A percentile compares a stretch with the other conserved stretches of the same genome.
phyloP scores from a whole-genome alignment of 305 asterid species.

The Fraxinus sp. region DNA sequence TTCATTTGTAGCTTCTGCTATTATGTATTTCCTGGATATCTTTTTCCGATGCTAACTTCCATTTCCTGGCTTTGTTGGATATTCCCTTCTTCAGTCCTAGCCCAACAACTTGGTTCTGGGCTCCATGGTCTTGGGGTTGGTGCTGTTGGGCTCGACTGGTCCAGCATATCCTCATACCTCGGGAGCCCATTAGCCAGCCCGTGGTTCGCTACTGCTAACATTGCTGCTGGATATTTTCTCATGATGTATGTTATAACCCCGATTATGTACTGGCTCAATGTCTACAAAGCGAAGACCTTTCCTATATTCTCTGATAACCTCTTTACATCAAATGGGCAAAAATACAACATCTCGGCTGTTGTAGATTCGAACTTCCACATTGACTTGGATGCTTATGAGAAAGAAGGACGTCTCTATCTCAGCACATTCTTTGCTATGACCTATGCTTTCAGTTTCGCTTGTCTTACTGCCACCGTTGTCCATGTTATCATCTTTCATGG shows the following conservation, averaged over 20 bases:
- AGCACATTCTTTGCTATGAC: slow-evolving; percentile 73
- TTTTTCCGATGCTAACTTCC: slow-evolving; percentile 75
- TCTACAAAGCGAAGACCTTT: slow-evolving; percentile 73
- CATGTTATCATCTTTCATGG: slow-evolving; percentile 91
- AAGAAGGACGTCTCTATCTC: slow-evolving; percentile 75
- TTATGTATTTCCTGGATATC: slow-evolving; percentile 86
- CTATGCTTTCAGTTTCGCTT: slow-evolving; percentile 86
- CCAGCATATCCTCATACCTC: slow-evolving; percentile 82
- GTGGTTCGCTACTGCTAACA: slow-evolving; percentile 93
- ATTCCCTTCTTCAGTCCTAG: slow-evolving; percentile 61
- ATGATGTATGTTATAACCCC: slow-evolving; percentile 70
- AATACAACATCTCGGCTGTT: slow-evolving; percentile 74
- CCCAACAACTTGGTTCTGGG: slow-evolving; percentile 94
- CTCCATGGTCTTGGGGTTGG: slow-evolving; percentile 90
- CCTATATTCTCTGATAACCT: slow-evolving; percentile 87
- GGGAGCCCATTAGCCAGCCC: slow-evolving; percentile 99
- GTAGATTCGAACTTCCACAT: slow-evolving; percentile 72
- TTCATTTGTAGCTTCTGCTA: slow-evolving; percentile 81
- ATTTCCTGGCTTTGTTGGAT: slow-evolving; percentile 94
- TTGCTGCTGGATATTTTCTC: slow-evolving; percentile 77
- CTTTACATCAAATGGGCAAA: slow-evolving; percentile 70
- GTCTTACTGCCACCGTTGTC: slow-evolving; percentile 87
- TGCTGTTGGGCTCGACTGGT: slow-evolving; percentile 88
- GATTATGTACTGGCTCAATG: slow-evolving; percentile 59
- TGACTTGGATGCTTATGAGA: slow-evolving; percentile 72